A percentile compares a stretch with the other conserved stretches of the same genome.
phyloP scores from a whole-genome alignment of 768 basidiomycete genomes.

The Trametes maxima region DNA sequence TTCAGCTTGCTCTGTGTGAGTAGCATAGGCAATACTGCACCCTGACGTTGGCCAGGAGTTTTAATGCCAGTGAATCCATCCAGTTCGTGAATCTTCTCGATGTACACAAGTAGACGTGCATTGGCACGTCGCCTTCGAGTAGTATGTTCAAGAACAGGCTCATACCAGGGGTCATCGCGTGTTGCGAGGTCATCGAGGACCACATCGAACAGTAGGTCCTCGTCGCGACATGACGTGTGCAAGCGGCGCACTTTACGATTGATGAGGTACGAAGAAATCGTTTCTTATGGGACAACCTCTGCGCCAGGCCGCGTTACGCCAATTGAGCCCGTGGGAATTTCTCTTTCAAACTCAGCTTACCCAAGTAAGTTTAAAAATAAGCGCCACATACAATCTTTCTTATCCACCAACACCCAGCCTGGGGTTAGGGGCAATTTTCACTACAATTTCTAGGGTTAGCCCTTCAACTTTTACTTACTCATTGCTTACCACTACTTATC shows the following conservation, averaged over 20 bases:
- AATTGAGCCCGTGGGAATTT: no score
- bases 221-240: conserved; percentile 30
- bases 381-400: no score
- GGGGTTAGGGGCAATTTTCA: no score
- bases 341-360: no score
- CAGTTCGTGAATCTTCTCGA: conserved; percentile 11
- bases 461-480: no score
- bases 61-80: conserved; percentile 13
- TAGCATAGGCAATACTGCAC: background rate
- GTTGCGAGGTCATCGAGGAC: background rate
- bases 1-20: background rate
- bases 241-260: conserved; percentile 30
- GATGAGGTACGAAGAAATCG: no score
- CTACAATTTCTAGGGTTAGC: no score
- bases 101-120: conserved; percentile 4
- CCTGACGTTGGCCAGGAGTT: conserved; percentile 3
- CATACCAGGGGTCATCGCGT: background rate
- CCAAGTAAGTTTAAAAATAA: no score
- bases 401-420: no score
- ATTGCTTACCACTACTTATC: no score
- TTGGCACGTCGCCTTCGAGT: conserved; percentile 11
- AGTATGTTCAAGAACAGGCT: conserved; percentile 1
- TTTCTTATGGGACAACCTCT: no score
- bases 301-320: no score
- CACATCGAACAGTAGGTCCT: conserved; percentile 14